These are phyloP conservation scores for Geotrichum fermentans DNA, from an alignment of 1,139 yeast genomes.

Conservation along the genomic window DNA sequence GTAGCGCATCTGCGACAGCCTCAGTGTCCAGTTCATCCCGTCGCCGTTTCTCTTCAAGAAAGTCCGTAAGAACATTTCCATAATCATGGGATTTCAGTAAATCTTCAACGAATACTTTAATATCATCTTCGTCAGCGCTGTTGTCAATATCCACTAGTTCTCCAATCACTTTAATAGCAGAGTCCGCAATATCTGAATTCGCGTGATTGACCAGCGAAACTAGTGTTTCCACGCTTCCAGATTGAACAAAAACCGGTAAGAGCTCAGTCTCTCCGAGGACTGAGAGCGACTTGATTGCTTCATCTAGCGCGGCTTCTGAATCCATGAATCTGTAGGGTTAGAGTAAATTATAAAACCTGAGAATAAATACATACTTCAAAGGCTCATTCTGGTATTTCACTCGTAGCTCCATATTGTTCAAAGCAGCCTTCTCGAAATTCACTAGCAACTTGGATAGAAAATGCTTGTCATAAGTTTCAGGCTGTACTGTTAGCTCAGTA, in stretches of 20 bases:
- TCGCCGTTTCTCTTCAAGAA: constrained; percentile 1
- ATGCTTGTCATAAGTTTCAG: constrained; percentile 25
- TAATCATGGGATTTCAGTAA: background rate
- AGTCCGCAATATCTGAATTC: constrained; percentile 36
- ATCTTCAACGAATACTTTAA: constrained; percentile 23
- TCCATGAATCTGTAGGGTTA: constrained; percentile 25
- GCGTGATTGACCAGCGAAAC: constrained; percentile 33
- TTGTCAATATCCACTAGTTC: constrained; percentile 32
- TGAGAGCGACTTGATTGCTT: constrained; percentile 35
- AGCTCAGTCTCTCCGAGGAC: constrained; percentile 32
- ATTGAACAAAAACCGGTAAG: constrained; percentile 27
- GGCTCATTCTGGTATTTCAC: constrained; percentile 36
- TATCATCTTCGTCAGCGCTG: constrained; percentile 16
- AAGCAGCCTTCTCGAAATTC: constrained; percentile 30
- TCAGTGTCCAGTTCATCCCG: constrained; percentile 12
- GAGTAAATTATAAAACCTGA: background rate
- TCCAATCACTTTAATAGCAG: constrained; percentile 27
- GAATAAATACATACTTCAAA: constrained; percentile 26
- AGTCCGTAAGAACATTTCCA: constrained; percentile 8
- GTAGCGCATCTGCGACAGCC: constrained; percentile 19
- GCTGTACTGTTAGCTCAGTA: constrained; percentile 1
- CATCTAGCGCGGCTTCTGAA: constrained; percentile 34
- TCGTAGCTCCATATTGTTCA: constrained; percentile 34
- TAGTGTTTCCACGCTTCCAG: constrained; percentile 28
- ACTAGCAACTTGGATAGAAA: constrained; percentile 29